phyloP scores from a whole-genome alignment of 768 basidiomycete species.

The Xerocomellus chrysenteron region DNA sequence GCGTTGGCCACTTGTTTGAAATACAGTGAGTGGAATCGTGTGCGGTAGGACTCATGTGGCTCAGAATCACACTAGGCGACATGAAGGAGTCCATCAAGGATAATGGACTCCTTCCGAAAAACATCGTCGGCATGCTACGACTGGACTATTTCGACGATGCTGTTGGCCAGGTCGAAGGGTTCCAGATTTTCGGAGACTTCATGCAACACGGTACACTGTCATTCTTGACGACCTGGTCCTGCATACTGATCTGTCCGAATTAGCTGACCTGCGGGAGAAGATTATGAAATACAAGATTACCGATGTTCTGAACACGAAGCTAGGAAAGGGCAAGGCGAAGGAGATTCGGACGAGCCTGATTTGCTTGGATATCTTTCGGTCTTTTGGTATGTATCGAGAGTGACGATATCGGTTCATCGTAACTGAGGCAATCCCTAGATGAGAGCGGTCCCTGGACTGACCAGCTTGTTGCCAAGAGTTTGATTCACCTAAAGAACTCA shows the following conservation, averaged over 20 bases:
- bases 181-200: constrained; percentile 19
- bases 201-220: constrained; percentile 18
- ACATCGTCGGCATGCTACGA: constrained; percentile 20
- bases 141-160: constrained; percentile 12
- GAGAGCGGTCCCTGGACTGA: too few relatives aligned
- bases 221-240: too few relatives aligned
- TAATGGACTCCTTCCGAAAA: constrained; percentile 1
- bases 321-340: not conserved
- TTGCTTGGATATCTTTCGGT: too few relatives aligned
- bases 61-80: constrained; percentile 1
- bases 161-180: constrained; percentile 11
- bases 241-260: not conserved
- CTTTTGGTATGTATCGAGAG: too few relatives aligned
- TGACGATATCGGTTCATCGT: too few relatives aligned
- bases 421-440: too few relatives aligned
- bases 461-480: too few relatives aligned
- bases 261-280: constrained; percentile 10
- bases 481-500: too few relatives aligned
- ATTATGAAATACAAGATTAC: constrained; percentile 11
- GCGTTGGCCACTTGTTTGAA: constrained; percentile 15
- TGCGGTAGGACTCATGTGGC: not conserved
- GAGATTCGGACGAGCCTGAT: too few relatives aligned
- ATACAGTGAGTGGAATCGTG: constrained; percentile 2
- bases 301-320: constrained; percentile 11
- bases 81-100: constrained; percentile 6